Evolutionary conservation across 768 basidiomycete genomes (phyloP), one percentile per base, ranked within the genome.

Genomic region (Lactarius indigo): DNA sequence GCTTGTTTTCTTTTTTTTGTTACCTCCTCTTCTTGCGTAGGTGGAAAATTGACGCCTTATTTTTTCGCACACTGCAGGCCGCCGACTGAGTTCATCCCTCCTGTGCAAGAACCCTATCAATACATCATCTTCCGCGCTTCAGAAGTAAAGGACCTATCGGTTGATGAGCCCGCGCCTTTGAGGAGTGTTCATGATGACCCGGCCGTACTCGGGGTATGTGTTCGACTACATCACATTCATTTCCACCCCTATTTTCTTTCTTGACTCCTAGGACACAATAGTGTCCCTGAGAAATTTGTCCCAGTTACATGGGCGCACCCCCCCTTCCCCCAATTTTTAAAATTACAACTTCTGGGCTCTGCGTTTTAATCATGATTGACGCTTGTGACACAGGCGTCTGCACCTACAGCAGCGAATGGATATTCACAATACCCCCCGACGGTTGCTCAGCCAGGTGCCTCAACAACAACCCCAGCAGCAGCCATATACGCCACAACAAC

Each of bases 61-160:
- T 65, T 75, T 63, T 79, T 75, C 62, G 64, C 69, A 50, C 70
- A 61, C 64, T 60, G 47, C 37, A 91, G 90, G 70, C 88, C 90
- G 12, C 84, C 87, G 47, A 76, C 83, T 39, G 88, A 94, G 75
- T 95, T 87, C 76, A 92, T 93, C 64, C 89, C 92, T 5, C 91
- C 92, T 0, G 88, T 89, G 54, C 86, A 87, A 74, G 89, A 90
- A 66, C 91, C 91, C 0, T 95, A 94, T 75, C 84, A 90, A 69
- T 94, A 92, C 77, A 94, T 95, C 77, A 91, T 95, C 69, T 95
- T 95, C 78, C 90, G 91, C 61, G 92, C 92, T 8, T 90, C 90
- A 3, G 91, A 94, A 76, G 92, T 94, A 68, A 93, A 94, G 73
- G 92, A 94, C 73, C 82, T 94, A n/a, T 83, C 89, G 31, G 91